Conservation (phyloP, 1,139 yeast genomes). For the Yamadazyma songkhlaensis region DNA sequence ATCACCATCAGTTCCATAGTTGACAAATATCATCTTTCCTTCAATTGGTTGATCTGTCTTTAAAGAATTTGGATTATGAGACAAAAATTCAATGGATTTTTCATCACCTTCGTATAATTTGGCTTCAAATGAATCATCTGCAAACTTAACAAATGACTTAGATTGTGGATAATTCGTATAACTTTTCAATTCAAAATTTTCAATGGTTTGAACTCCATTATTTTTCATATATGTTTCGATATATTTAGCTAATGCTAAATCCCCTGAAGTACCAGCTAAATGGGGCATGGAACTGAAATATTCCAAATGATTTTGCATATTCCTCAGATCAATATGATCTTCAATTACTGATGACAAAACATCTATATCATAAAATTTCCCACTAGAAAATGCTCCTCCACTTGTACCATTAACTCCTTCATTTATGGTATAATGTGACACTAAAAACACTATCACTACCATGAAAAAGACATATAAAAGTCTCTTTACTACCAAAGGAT, state of each 20-base stretch:
- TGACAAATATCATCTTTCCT: constrained; percentile 53
- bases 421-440: constrained; percentile 53
- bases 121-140: constrained; percentile 37
- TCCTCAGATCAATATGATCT: constrained; percentile 50
- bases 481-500: constrained; percentile 81
- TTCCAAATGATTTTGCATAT: constrained; percentile 67
- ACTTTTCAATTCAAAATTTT: constrained; percentile 48
- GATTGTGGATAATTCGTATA: constrained; percentile 55
- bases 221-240: constrained; percentile 55
- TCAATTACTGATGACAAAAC: constrained; percentile 48
- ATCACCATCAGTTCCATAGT: constrained; percentile 65
- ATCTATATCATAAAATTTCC: constrained; percentile 62
- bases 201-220: constrained; percentile 53
- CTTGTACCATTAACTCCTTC: constrained; percentile 44
- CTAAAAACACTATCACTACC: constrained; percentile 52
- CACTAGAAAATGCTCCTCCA: constrained; percentile 48
- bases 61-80: constrained; percentile 70
- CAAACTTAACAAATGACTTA: constrained; percentile 29
- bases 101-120: constrained; percentile 32
- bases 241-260: constrained; percentile 64
- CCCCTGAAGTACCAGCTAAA: constrained; percentile 85
- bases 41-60: constrained; percentile 46
- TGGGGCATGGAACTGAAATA: constrained; percentile 85
- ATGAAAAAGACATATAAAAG: constrained; percentile 67
- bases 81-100: constrained; percentile 36